phyloP scores from a whole-genome alignment of 2,329 filamentous ascomycete genomes.

The Penicillium sp. region DNA sequence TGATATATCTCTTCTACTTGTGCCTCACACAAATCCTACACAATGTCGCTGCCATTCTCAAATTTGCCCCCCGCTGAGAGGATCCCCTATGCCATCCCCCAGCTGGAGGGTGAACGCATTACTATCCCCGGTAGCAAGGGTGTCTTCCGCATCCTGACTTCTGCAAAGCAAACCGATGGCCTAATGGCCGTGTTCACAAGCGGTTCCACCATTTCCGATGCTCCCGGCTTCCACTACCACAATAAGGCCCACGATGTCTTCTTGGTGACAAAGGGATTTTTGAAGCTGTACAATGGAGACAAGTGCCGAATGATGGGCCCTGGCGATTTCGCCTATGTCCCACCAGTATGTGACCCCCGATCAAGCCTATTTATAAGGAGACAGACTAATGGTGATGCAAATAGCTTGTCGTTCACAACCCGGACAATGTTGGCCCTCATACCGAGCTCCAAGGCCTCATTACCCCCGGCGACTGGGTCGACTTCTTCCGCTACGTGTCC shows the following conservation, averaged over 20 bases:
- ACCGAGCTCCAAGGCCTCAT: slow-evolving; percentile 57
- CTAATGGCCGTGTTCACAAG: slow-evolving; percentile 53
- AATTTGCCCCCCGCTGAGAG: slow-evolving; percentile 39
- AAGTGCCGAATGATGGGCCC: slow-evolving; percentile 54
- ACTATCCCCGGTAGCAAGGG: slow-evolving; percentile 56
- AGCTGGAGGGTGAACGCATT: slow-evolving; percentile 53
- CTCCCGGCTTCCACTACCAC: slow-evolving; percentile 57
- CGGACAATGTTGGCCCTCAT: slow-evolving; percentile 54
- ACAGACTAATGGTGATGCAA: neutral
- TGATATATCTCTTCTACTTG: neutral
- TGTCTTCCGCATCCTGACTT: slow-evolving; percentile 52
- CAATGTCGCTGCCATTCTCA: slow-evolving; percentile 27
- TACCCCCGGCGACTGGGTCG: slow-evolving; percentile 59
- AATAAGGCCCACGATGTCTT: slow-evolving; percentile 59
- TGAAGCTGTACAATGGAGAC: slow-evolving; percentile 61
- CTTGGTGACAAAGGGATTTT: slow-evolving; percentile 54
- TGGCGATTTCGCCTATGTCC: slow-evolving; percentile 60
- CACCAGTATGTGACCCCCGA: slow-evolving; percentile 47
- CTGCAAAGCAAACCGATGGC: slow-evolving; percentile 53
- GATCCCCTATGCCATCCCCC: slow-evolving; percentile 49
- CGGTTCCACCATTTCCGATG: slow-evolving; percentile 44
- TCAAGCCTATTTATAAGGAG: slow-evolving; percentile 24
- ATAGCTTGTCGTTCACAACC: slow-evolving; percentile 53
- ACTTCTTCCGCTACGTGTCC: slow-evolving; percentile 60
- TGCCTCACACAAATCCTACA: neutral